Base-by-base conservation (phyloP, 768 basidiomycete genomes). In the Mycena latifolia region DNA sequence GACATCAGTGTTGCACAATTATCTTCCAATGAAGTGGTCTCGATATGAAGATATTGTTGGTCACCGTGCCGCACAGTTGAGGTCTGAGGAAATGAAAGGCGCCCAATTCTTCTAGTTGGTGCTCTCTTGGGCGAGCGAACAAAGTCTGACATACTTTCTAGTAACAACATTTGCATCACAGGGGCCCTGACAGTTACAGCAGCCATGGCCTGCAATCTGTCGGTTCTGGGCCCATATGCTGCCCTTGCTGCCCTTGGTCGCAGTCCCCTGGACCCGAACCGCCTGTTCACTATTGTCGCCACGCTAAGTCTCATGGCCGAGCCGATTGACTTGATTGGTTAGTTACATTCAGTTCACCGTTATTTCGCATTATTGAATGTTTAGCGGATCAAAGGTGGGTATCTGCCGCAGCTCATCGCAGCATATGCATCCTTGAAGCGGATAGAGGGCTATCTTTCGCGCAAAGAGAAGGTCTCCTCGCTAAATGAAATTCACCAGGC, bases 381-480 rank as follows among this genome's bases (percentile, higher is more conserved):
- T 43, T 43, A n/a, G 20, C 20, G 41, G 5, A 43, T 43, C 5
- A 7, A 46, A 46, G 45, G 45, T 22, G 45, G 24, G 11, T 46
- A 4, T 2, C n/a, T 46, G 11, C 45, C 45, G 24, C 45, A 46
- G 45, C 45, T 46, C 24, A 20, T 46, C 51, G 72, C 89, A 50
- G 48, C 48, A 28, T 50, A 50, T 29, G 48, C 48, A 29, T 50
- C 48, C 28, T 8, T 29, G 20, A 50, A 50, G 17, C 48, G 48
- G 25, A 50, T 50, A 4, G 27, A 50, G 29, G 45, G 25, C 45
- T 46, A 46, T 46, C 45, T 50, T 50, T 50, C 48, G 28, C 48
- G 48, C 5, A 5, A 28, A 50, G 48, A 46, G 25, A 46, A 46
- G 17, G 11, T 11, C 6, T 5, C 17, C 12, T 28, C 28, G 48